Evolutionary conservation across 1,284 basidiomycete species (phyloP).

Genomic region (Fomitopsis pinicola): DNA sequence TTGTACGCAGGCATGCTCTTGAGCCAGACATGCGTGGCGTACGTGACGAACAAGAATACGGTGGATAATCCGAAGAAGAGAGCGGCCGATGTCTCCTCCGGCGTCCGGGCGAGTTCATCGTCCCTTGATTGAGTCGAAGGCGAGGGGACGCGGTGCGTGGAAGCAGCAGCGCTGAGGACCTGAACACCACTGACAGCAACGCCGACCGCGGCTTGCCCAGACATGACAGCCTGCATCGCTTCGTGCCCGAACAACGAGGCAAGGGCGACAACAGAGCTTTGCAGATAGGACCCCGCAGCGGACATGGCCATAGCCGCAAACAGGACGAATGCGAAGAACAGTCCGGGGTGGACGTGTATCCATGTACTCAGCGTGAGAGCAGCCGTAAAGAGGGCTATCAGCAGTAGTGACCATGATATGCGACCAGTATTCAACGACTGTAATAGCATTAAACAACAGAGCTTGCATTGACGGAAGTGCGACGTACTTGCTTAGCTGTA

Average conservation of each 20-base stretch:
- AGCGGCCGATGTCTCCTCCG: constrained; percentile 60
- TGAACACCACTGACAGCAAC: constrained; percentile 71
- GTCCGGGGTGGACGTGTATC: constrained; percentile 42
- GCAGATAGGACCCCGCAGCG: constrained; percentile 60
- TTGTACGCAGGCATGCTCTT: constrained; percentile 55
- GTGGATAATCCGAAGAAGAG: constrained; percentile 71
- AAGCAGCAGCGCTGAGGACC: constrained; percentile 56
- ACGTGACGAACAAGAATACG: constrained; percentile 52
- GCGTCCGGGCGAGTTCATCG: constrained; percentile 11
- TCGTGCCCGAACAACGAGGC: constrained; percentile 69
- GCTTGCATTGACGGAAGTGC: neutral
- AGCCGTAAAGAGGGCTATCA: constrained; percentile 45
- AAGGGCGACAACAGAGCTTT: constrained; percentile 63
- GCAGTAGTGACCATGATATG: constrained; percentile 17
- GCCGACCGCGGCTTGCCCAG: constrained; percentile 75
- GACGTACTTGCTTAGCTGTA: constrained; percentile 60
- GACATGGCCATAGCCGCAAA: constrained; percentile 54
- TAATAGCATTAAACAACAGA: neutral
- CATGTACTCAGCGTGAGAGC: constrained; percentile 60
- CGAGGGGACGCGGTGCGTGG: constrained; percentile 33
- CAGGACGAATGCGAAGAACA: constrained; percentile 64
- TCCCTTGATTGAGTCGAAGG: constrained; percentile 30
- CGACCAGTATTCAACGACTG: constrained; percentile 23
- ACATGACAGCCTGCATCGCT: constrained; percentile 66
- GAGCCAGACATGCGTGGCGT: constrained; percentile 52